Base-by-base conservation (phyloP, 768 basidiomycete species). In the Mycena galericulata region DNA sequence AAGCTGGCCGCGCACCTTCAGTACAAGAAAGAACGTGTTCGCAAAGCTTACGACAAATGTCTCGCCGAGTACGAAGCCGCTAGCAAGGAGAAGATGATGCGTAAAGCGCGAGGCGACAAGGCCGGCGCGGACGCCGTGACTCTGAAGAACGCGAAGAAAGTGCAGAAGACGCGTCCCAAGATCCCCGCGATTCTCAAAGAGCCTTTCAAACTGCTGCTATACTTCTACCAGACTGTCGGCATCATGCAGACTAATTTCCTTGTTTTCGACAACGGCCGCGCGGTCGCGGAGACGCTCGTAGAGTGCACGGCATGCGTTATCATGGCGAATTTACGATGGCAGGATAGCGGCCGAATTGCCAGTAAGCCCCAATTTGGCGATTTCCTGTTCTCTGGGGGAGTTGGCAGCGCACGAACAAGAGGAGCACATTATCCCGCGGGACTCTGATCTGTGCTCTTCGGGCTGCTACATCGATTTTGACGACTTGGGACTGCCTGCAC, bases 111-210 rank as follows among this genome's bases (percentile, higher is more conserved):
- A 9, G 59, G 59, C 22, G 36, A 50, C 20, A 18, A 15, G 24
- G 12, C 22, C 10, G 36, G 27, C 9, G 34, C 46, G 9, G 59
- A 22, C 18, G 47, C 59, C 9, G 46, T 53, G 18, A 40, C n/a
- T 2, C 45, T 26, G 9, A 62, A 41, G 27, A 53, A 43, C 24
- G 14, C 10, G 12, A 24, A 53, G 15, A 62, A 62, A 27, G 24
- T 26, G 11, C 29, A 18, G 18, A 62, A 62, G 49, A 51, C 60
- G n/a, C 60, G 49, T 27, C 60, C 60, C 26, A 50, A 53, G 27
- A 1, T 51, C 2, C 60, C 60, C 22, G 49, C 60, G 11, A 51
- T 62, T 27, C 60, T 62, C 38, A 51, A 43, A 30, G 40, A 17
- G 30, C 60, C 49, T 1, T 40, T 29, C 49, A 41, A 17, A 6